Conservation (phyloP, 192 early-diverging fungal genomes). For the Coemansia umbellata region DNA sequence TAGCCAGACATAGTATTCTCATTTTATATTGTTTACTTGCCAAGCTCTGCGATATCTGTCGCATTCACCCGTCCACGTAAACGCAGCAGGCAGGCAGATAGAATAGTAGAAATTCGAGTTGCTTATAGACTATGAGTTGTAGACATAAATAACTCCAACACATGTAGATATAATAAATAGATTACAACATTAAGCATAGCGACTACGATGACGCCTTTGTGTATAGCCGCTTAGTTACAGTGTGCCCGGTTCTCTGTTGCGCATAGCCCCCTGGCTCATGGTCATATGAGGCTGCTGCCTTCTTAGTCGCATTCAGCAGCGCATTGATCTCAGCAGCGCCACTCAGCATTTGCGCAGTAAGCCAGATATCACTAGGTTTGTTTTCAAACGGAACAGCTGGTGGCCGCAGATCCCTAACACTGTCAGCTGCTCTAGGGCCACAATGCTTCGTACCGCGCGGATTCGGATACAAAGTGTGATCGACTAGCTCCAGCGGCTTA, state of each 20-base stretch:
- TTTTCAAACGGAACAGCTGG: neutral
- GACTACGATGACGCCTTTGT: too few relatives aligned
- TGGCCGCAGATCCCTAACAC: neutral
- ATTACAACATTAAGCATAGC: too few relatives aligned
- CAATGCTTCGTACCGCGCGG: neutral
- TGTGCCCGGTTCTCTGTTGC: neutral
- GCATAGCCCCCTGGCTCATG: neutral
- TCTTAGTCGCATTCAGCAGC: neutral
- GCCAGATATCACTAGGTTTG: conserved; percentile 20
- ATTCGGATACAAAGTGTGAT: conserved; percentile 12
- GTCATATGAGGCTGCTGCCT: neutral
- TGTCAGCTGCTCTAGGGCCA: neutral
- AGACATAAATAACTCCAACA: too few relatives aligned
- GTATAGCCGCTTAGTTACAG: neutral
- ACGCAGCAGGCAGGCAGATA: too few relatives aligned
- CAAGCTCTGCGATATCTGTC: too few relatives aligned
- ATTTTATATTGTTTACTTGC: too few relatives aligned
- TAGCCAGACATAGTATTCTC: too few relatives aligned
- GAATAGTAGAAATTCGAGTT: too few relatives aligned
- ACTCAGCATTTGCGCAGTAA: conserved; percentile 28
- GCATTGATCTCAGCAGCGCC: conserved; percentile 4
- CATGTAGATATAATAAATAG: too few relatives aligned
- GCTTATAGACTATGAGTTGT: too few relatives aligned
- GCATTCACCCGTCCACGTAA: too few relatives aligned
- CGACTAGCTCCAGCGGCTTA: conserved; percentile 4